phyloP scores from a whole-genome alignment of 805 yeast genomes.

The Saturnispora hagleri region DNA sequence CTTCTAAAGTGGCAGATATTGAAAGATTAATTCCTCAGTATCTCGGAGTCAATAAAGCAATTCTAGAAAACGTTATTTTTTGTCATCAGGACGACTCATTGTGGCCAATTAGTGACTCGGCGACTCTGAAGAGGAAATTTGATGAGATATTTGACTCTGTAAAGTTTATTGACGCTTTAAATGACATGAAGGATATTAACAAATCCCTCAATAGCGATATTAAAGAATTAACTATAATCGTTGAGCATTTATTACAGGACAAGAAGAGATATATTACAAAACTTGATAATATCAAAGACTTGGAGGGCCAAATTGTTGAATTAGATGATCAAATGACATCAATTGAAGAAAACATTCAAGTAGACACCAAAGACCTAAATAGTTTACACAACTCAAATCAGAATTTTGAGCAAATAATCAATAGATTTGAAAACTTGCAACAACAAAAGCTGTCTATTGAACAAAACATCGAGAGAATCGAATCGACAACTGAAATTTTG shows the following conservation, averaged over 20 bases:
- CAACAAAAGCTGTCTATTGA: constrained; percentile 36
- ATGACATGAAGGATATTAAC: constrained; percentile 60
- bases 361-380: constrained; percentile 50
- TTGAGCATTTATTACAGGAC: constrained; percentile 66
- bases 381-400: constrained; percentile 66
- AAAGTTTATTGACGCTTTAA: constrained; percentile 85
- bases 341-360: constrained; percentile 41
- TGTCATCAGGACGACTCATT: constrained; percentile 96
- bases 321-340: constrained; percentile 40
- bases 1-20: constrained; percentile 76
- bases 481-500: constrained; percentile 36
- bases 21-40: constrained; percentile 73
- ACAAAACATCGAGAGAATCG: constrained; percentile 45
- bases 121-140: constrained; percentile 78
- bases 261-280: constrained; percentile 61
- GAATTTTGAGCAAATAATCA: constrained; percentile 64
- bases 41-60: constrained; percentile 81
- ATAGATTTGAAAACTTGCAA: constrained; percentile 48
- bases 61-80: constrained; percentile 85
- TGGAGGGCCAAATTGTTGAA: constrained; percentile 35
- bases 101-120: constrained; percentile 95
- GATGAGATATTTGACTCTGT: constrained; percentile 96
- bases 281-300: constrained; percentile 34
- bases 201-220: constrained; percentile 74
- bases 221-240: constrained; percentile 67